Percentiles rank a stretch among this genome's conserved stretches.
Conservation (phyloP, 352 stramenopile genomes). For the Phytopythium mirpurense region DNA sequence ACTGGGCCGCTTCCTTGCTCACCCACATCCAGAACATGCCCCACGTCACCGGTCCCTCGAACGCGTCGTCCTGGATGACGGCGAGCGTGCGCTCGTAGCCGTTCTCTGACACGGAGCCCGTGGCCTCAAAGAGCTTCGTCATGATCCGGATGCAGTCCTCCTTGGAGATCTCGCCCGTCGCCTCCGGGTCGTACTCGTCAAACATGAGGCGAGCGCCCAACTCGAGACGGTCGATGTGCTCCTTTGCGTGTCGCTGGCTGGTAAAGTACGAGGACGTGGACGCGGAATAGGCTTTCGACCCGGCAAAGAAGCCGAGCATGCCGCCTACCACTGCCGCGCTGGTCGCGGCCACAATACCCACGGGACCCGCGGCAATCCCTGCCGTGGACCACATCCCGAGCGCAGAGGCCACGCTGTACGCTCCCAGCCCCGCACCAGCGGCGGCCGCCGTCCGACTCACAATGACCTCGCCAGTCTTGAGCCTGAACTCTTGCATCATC, state of each 20-base stretch:
- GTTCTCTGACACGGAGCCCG: conserved; percentile 49
- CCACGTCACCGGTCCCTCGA: conserved; percentile 68
- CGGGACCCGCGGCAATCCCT: conserved; percentile 54
- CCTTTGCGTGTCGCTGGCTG: conserved; percentile 62
- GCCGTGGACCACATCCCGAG: conserved; percentile 77
- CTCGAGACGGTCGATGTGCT: conserved; percentile 78
- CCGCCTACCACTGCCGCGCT: conserved; percentile 69
- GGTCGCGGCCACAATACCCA: conserved; percentile 72
- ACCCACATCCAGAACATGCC: conserved; percentile 85
- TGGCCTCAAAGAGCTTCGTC: conserved; percentile 67
- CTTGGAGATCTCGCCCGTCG: conserved; percentile 59
- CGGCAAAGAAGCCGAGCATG: conserved; percentile 76
- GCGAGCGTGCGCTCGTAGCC: conserved; percentile 53
- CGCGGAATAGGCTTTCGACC: conserved; percentile 60
- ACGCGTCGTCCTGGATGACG: conserved; percentile 49
- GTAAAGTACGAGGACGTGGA: conserved; percentile 75
- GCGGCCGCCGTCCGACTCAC: conserved; percentile 65
- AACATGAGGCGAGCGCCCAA: conserved; percentile 80
- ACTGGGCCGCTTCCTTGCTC: conserved; percentile 66
- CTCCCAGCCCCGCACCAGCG: conserved; percentile 62
- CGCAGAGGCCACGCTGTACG: conserved; percentile 61
- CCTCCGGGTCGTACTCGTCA: conserved; percentile 65
- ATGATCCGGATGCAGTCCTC: conserved; percentile 68
- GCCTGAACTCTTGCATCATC: conserved; percentile 69
- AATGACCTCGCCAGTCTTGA: conserved; percentile 74